Evolutionary conservation across 1,139 yeast genomes (phyloP), one percentile per base, ranked within the genome.

Genomic region (Candida sp.): DNA sequence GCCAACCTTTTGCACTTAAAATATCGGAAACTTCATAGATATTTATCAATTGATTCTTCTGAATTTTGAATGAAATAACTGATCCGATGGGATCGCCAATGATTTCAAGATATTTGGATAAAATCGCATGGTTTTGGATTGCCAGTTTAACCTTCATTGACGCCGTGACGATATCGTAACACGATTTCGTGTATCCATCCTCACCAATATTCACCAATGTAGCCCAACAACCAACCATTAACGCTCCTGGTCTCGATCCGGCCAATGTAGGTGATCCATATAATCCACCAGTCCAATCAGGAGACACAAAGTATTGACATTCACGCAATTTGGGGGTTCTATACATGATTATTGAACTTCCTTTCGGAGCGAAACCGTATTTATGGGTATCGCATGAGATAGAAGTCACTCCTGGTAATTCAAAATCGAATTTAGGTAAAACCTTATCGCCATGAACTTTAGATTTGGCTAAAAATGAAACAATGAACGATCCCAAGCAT

Each of bases 171-270:
- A 93, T 91, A 15, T 79, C 81, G 44, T 63, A 66, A 51, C 96
- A 85, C 3, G 83, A 77, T 47, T 82, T 60, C 6, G 66, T 70
- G 62, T 93, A 93, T 0, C 98, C 98, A 11, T 79, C 78, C 45
- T 78, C 81, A 34, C 99, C 99, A 45, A 90, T 74, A 50, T 76
- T 74, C 41, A 91, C 66, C 72, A 93, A 68, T 0, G 97, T 90
- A 0, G 97, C 95, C 98, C 98, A 93, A 61, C 98, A 91, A 0
- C 97, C 98, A 12, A 87, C 98, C 77, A 90, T 87, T 41, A 93
- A 71, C 0, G 98, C 98, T 43, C 99, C 99, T 0, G 98, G 98
- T 51, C 98, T 80, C 7, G 97, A 88, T 0, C 99, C 99, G 0
- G 98, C 98, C 42, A 93, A 70, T 0, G 98, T 93, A 2, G 98